Conservation (phyloP, 768 basidiomycete genomes). For the Mycena floridula region DNA sequence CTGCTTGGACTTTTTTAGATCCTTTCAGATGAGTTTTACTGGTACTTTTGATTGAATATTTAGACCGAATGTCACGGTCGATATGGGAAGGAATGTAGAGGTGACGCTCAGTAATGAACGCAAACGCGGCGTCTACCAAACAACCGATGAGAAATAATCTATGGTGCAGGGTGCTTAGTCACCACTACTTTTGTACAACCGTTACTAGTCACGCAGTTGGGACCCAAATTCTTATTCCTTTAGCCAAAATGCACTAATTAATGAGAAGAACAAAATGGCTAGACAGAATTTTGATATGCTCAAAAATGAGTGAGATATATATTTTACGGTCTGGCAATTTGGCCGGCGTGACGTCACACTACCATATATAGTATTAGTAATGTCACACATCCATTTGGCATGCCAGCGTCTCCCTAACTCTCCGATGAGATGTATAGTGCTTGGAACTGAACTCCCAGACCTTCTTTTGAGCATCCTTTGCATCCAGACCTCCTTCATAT, state of each 20-base stretch:
- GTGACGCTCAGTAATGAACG: no score
- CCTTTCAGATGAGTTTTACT: no score
- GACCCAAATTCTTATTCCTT: no score
- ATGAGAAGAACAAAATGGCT: background rate
- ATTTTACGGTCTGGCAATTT: background rate
- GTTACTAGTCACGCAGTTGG: no score
- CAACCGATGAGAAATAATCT: no score
- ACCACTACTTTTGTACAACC: no score
- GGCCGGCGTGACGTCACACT: background rate
- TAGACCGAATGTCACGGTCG: no score
- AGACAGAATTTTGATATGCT: background rate
- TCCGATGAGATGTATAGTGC: constrained; percentile 5
- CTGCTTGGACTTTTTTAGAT: no score
- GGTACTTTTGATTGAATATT: no score
- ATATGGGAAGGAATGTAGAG: no score
- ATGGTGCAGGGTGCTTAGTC: no score
- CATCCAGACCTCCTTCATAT: constrained; percentile 11
- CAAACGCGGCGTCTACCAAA: no score
- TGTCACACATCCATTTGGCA: background rate
- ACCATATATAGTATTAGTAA: background rate
- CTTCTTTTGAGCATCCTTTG: constrained; percentile 11
- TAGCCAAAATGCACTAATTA: background rate
- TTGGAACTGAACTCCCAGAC: constrained; percentile 13
- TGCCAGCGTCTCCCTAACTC: background rate
- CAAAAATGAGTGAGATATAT: background rate